These are phyloP conservation scores for Nepenthes gracilis DNA, from an alignment of 148 eudicot genomes.

Conservation along the genomic window DNA sequence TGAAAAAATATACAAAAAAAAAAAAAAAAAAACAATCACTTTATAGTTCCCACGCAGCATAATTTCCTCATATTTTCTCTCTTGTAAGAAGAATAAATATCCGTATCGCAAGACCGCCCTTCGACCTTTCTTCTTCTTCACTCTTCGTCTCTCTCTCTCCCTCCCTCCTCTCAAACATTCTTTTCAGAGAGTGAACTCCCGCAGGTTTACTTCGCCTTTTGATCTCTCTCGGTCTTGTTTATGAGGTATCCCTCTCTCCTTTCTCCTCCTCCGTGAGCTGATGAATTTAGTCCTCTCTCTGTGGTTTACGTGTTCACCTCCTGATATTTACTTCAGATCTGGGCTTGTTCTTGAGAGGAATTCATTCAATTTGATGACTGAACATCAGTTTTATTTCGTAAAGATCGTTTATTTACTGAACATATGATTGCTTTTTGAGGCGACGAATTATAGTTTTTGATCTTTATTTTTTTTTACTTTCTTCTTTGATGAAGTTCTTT, in stretches of 20 bases:
- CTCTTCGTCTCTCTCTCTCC: not conserved
- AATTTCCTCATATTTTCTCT: too few relatives aligned
- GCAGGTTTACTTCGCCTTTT: conserved; percentile 7
- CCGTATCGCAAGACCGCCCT: not conserved
- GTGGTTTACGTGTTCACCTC: not conserved
- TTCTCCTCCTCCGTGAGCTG: not conserved
- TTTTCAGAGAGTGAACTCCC: conserved; percentile 2
- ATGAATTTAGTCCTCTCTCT: not conserved
- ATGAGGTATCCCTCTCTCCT: conserved; percentile 17
- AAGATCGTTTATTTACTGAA: not conserved
- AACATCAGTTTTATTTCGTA: not conserved
- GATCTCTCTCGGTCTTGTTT: conserved; percentile 30
- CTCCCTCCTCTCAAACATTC: not conserved
- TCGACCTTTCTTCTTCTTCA: not conserved
- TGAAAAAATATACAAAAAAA: too few relatives aligned
- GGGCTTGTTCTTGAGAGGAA: not conserved
- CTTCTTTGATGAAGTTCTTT: not conserved
- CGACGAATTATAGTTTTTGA: not conserved
- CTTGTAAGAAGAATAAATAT: conserved; percentile 2
- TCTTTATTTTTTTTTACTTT: not conserved
- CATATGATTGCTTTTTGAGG: not conserved
- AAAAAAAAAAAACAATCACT: too few relatives aligned
- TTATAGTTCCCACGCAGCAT: too few relatives aligned
- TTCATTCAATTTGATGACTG: not conserved
- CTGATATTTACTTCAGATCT: not conserved